phyloP scores from a whole-genome alignment of 164 flowering plant genomes.

The Vitis rupestris region DNA sequence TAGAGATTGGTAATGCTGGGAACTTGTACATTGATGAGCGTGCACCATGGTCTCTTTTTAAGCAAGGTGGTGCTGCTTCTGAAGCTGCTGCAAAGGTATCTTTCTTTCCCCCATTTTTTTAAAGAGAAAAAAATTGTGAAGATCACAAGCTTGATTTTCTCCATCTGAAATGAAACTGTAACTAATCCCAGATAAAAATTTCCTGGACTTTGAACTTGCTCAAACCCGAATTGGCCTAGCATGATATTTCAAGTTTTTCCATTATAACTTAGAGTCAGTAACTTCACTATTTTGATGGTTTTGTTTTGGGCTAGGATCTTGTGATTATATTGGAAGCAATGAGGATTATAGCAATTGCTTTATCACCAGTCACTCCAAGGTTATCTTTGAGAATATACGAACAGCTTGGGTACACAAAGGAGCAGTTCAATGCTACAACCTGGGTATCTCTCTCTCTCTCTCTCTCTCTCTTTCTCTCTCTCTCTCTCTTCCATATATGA shows the following conservation, averaged over 20 bases:
- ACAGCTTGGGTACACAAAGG: slow-evolving; percentile 84
- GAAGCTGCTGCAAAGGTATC: slow-evolving; percentile 89
- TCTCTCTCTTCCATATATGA: neutral
- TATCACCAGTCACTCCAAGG: slow-evolving; percentile 78
- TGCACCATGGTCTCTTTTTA: slow-evolving; percentile 94
- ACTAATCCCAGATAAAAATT: too few species aligned
- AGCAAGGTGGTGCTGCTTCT: slow-evolving; percentile 78
- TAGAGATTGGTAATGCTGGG: slow-evolving; percentile 90
- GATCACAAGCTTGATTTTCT: too few species aligned
- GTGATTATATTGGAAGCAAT: slow-evolving; percentile 84
- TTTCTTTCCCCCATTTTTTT: neutral
- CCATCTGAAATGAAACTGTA: too few species aligned
- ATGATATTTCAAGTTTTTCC: neutral
- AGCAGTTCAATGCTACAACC: slow-evolving; percentile 54
- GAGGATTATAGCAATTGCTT: slow-evolving; percentile 80
- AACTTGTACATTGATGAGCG: slow-evolving; percentile 80
- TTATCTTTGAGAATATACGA: slow-evolving; percentile 67
- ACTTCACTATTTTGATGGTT: neutral
- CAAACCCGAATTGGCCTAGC: too few species aligned
- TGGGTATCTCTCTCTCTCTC: slow-evolving; percentile 68
- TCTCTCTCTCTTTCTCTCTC: slow-evolving; percentile 25
- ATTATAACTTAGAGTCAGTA: neutral
- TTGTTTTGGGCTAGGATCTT: slow-evolving; percentile 57
- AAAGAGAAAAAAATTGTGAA: too few species aligned
- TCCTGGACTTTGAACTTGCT: neutral